Base-by-base conservation (phyloP, 495 filamentous ascomycete genomes). In the Cercophora sp. region DNA sequence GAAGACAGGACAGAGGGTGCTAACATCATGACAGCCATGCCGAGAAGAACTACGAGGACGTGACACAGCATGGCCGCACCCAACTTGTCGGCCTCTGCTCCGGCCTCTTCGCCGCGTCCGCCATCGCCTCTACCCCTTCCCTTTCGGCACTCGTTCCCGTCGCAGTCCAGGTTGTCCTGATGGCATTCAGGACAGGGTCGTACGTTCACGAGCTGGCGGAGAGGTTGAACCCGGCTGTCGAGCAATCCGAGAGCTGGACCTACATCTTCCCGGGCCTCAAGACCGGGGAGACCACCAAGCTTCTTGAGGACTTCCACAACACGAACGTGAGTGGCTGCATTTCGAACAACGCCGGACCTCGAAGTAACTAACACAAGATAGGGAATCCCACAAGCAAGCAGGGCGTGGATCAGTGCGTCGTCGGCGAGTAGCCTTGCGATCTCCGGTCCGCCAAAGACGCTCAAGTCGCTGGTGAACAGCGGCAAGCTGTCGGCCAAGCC, bases 381-480 rank as follows among this genome's bases (percentile, higher is more conserved):
- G 79, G 73, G 72, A 31, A 78, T 85, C 35, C 77, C 85, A 8
- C 68, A 68, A 32, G 79, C 84, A 19, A 83, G 73, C 48, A 76
- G 75, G 43, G 83, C 83, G 0, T 95, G 91, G 64, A 72, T 92
- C 42, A 91, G 86, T 64, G 87, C 88, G 13, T 74, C 85, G 31
- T 85, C 84, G 46, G 69, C 79, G 10, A 85, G 78, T 65, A 83
- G 81, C 37, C 64, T 93, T 35, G 86, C 87, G 32, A 78, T 95
- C 44, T 91, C 88, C 58, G 89, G 85, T n/a, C 86, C 89, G 2
- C 89, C 89, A 2, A 64, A 68, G 3, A 81, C 81, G 0, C 72
- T 89, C 11, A 71, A 77, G 35, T 60, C 73, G 1, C 73, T 93
- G 20, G 77, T 85, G 55, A 69, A 78, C 24, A 70, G 68, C n/a